Conservation (phyloP, 805 yeast genomes). For the Kodamaea hsintzibuensis region DNA sequence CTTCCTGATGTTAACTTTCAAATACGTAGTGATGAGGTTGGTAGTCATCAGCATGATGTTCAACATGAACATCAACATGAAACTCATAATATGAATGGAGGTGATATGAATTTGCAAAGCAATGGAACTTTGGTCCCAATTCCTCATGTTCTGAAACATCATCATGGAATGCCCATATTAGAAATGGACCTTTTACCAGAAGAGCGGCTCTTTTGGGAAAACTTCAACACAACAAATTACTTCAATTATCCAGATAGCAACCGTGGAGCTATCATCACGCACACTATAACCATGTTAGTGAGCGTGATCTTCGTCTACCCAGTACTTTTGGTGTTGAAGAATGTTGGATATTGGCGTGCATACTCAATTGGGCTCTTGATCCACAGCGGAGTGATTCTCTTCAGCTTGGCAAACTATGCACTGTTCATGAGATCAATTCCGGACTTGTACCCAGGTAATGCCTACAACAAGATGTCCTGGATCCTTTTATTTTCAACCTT, state of each 20-base stretch:
- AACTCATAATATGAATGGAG: background rate
- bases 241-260: constrained; percentile 55
- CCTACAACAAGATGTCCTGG: constrained; percentile 66
- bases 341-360: constrained; percentile 46
- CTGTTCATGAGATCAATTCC: constrained; percentile 62
- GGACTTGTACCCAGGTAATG: constrained; percentile 70
- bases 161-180: constrained; percentile 77
- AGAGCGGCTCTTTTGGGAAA: constrained; percentile 75
- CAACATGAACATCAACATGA: background rate
- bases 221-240: constrained; percentile 67
- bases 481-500: constrained; percentile 55
- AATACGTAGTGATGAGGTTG: background rate
- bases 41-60: background rate
- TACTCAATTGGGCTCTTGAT: constrained; percentile 25
- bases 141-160: constrained; percentile 40
- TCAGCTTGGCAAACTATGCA: constrained; percentile 56
- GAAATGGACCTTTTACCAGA: constrained; percentile 65
- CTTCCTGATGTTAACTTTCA: background rate
- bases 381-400: constrained; percentile 46
- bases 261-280: constrained; percentile 54
- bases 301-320: constrained; percentile 66
- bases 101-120: background rate
- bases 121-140: constrained; percentile 18
- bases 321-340: constrained; percentile 60
- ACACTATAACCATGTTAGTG: constrained; percentile 45